Evolutionary conservation across 169 alveolate species (phyloP).

Genomic region (Eimeria maxima): DNA sequence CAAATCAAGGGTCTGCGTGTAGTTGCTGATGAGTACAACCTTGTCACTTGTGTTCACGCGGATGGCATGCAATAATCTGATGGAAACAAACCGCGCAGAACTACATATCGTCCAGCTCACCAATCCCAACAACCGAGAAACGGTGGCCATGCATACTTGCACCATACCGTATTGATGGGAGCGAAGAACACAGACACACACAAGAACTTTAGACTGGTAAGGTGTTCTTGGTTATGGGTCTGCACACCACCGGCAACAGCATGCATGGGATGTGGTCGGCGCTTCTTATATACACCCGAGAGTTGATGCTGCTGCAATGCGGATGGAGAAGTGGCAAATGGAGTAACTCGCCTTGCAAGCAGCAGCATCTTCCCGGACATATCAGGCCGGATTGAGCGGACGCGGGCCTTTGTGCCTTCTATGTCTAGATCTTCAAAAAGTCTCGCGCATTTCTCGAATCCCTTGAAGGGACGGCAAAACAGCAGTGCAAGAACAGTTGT

Average conservation of each 20-base stretch:
- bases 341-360: slow-evolving; percentile 64
- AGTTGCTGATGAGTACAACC: slow-evolving; percentile 95
- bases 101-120: background rate
- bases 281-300: background rate
- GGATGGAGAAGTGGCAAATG: background rate
- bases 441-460: slow-evolving; percentile 78
- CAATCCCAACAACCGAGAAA: background rate
- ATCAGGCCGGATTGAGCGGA: slow-evolving; percentile 78
- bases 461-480: slow-evolving; percentile 48
- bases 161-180: background rate
- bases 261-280: background rate
- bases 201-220: background rate
- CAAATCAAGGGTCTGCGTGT: slow-evolving; percentile 95
- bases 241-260: background rate
- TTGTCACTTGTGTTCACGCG: slow-evolving; percentile 91
- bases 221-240: background rate
- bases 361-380: slow-evolving; percentile 84
- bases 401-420: slow-evolving; percentile 80
- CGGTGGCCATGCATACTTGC: background rate
- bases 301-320: background rate
- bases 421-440: slow-evolving; percentile 81
- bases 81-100: background rate
- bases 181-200: background rate
- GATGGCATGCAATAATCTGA: slow-evolving; percentile 76
- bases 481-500: background rate